Evolutionary conservation across 192 early-diverging fungal genomes (phyloP), one percentile per base, ranked within the genome.

Genomic region (Kappamyces sp.): DNA sequence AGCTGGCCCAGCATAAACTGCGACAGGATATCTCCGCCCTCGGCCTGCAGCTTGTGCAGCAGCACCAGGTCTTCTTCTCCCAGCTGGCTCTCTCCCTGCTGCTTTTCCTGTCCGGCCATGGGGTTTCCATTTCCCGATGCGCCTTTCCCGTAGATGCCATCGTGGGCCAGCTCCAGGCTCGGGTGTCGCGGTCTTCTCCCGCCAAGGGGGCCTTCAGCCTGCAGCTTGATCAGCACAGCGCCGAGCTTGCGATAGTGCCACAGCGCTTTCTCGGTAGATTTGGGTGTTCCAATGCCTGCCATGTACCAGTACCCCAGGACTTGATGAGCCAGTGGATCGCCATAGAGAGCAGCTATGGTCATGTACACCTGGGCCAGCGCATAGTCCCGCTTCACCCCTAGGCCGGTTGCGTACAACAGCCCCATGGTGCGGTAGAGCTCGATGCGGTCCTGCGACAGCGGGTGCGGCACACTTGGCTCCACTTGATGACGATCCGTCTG

Each of bases 351-450:
- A 1, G 94, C 90, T 75, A 96, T 86, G 12, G 85, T 86, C 53
- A 84, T 79, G 66, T 92, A 89, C 1, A 92, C 51, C 40, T 87
- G 66, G 15, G 86, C 83, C 57, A 83, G 84, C 15, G 84, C 79
- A 64, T 91, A 86, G 65, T 90, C 78, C 7, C 87, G 46, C 50
- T 75, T 57, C 5, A 84, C 81, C 7, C 93, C 92, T 49, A 97
- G 57, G 1, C 92, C 94, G 0, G 94, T 93, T 8, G 94, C 86
- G 69, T 96, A 88, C 69, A 93, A 84, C 49, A 93, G 81, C 9
- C 94, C 96, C 23, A 0, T 23, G 23, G 23, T 23, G 23, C 23
- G 23, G 23, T 23, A 23, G 23, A 23, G 23, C 23, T 23, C 23
- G 23, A 23, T 23, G 23, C 23, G 23, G 23, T 23, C 23, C 23